Base-by-base conservation (phyloP, 164 flowering plant species). In the Taxillus chinensis region DNA sequence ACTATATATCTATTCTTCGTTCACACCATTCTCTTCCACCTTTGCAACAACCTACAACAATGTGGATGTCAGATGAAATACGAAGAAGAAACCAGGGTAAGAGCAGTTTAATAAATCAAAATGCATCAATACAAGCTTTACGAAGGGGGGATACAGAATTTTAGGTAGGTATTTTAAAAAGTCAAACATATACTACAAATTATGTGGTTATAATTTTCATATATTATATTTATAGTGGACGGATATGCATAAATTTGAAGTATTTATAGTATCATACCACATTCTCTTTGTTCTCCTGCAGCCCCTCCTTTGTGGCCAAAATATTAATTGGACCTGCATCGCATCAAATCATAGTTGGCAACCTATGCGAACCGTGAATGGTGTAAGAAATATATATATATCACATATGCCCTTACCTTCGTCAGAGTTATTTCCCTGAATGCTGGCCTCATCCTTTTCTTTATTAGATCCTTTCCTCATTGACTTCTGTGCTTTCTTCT, bases 211-310 rank as follows among this genome's bases (percentile, higher is more conserved):
- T n/a, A n/a, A n/a, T n/a, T n/a, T n/a, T n/a, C n/a, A n/a, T n/a
- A n/a, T n/a, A n/a, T n/a, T n/a, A n/a, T n/a, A n/a, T n/a, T n/a
- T n/a, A n/a, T n/a, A n/a, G n/a, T n/a, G n/a, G n/a, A n/a, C n/a
- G 27, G 27, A 27, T 27, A 27, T 6, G 10, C 17, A 41, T 37
- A 8, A 52, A 6, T 17, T 39, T 13, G 46, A 3, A 12, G 10
- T 9, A 64, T 41, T 17, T 5, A 62, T 43, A 43, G n/a, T 27
- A n/a, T 2, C 41, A 60, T 78, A 90, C 95, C 92, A 73, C 57
- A 67, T 90, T 90, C 71, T 90, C 95, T 77, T 90, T 87, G 77
- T 87, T 79, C 66, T 72, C 86, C 66, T 77, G 74, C 14, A 68
- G 74, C 15, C 27, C 57, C 55, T 69, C 80, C 59, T 65, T 73